Base-by-base conservation (phyloP, 768 basidiomycete species). In the Boletus subcaerulescens region DNA sequence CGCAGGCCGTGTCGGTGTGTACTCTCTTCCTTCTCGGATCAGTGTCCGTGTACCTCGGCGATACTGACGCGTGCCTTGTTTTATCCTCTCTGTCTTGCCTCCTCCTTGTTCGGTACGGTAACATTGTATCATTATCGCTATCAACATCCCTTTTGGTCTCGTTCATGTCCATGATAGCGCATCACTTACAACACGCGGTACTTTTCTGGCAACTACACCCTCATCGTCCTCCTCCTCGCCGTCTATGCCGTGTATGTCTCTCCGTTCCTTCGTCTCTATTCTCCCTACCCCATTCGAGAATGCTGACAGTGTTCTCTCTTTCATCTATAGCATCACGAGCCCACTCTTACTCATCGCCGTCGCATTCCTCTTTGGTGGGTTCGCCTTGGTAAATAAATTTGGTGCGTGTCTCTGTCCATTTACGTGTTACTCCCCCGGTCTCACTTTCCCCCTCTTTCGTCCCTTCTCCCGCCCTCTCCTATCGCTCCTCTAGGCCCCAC, bases 111-210 rank as follows among this genome's bases (percentile, higher is more conserved):
- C 33, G 33, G 26, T 26, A 26, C 26, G 26, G 29, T 9, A 2
- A 2, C 29, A 9, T 29, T 8, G 29, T 29, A 29, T 29, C 29
- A 8, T 2, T 9, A 29, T 29, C 29, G 29, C 29, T 29, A 8
- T 29, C 14, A 13, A 6, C 33, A 7, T 35, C 13, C 14, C 33
- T 35, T 4, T 35, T 6, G 14, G 12, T 24, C 24, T 6, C 24
- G 24, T 24, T 24, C 24, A 14, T 33, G 33, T 33, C 49, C 15
- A 2, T 33, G 2, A 18, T 65, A 93, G 92, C 85, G 93, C 55
- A 91, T 95, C 81, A 91, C 91, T 22, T 93, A 96, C 77, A 96
- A 96, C 76, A 93, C 93, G 39, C 86, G 89, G 46, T 91, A 91
- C 68, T 91, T 91, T 73, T 91, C 89, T 53, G 87, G 92, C 50